These are phyloP conservation scores for Sporopachydermia cereana DNA, from an alignment of 1,139 yeast genomes.

Conservation along the genomic window DNA sequence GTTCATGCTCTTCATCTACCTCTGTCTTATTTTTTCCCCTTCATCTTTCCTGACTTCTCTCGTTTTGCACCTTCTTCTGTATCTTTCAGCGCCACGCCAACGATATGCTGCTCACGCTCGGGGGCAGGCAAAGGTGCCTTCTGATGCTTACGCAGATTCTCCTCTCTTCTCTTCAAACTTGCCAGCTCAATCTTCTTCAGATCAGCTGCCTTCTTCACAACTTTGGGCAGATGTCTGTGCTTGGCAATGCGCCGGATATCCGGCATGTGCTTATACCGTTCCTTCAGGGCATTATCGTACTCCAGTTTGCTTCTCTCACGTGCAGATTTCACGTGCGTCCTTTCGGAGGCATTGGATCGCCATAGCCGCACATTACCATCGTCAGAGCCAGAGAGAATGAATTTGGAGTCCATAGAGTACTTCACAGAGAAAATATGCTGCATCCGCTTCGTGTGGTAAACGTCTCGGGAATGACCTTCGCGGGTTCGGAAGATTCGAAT, in stretches of 20 bases:
- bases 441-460: constrained; percentile 96
- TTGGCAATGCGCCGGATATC: constrained; percentile 82
- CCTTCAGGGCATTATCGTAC: constrained; percentile 84
- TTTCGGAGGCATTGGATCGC: constrained; percentile 79
- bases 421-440: constrained; percentile 81
- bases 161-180: constrained; percentile 68
- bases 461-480: constrained; percentile 88
- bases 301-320: constrained; percentile 76
- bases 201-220: constrained; percentile 79
- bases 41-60: neutral
- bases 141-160: constrained; percentile 54
- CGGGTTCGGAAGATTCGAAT: constrained; percentile 64
- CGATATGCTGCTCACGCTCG: constrained; percentile 77
- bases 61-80: constrained; percentile 7
- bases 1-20: no score
- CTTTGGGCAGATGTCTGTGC: constrained; percentile 85
- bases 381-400: constrained; percentile 84
- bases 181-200: constrained; percentile 66
- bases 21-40: neutral
- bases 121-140: constrained; percentile 25
- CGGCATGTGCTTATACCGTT: constrained; percentile 91
- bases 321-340: constrained; percentile 70
- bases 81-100: constrained; percentile 65
- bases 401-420: constrained; percentile 79
- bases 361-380: constrained; percentile 92